phyloP scores from a whole-genome alignment of 768 basidiomycete species.

The Hortiboletus campestris region DNA sequence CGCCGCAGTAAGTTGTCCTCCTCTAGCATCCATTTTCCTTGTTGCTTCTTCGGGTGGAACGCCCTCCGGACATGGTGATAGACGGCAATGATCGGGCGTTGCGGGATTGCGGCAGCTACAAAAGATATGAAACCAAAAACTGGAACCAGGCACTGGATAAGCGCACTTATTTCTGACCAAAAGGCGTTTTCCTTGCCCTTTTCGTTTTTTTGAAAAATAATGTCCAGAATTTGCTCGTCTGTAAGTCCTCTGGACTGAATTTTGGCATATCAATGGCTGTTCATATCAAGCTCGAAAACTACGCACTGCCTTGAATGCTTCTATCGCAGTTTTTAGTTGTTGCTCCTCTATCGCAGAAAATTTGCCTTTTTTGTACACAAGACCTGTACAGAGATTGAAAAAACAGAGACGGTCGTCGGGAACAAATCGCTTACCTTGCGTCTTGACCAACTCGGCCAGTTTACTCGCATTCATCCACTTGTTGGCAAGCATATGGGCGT shows the following conservation, averaged over 20 bases:
- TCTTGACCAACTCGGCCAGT: conserved; percentile 64
- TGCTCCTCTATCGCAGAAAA: conserved; percentile 79
- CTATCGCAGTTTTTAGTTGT: conserved; percentile 62
- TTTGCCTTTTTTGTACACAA: conserved; percentile 87
- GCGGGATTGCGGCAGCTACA: conserved; percentile 65
- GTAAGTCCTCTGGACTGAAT: conserved; percentile 50
- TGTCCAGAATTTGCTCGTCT: conserved; percentile 53
- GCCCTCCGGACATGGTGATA: conserved; percentile 77
- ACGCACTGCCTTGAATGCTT: conserved; percentile 58
- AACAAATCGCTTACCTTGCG: conserved; percentile 49
- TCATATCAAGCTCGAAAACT: background rate
- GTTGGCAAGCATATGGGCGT: conserved; percentile 68
- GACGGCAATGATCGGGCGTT: conserved; percentile 78
- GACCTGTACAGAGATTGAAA: conserved; percentile 43
- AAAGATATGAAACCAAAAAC: conserved; percentile 7
- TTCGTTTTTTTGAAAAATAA: conserved; percentile 68
- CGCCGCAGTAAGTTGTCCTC: conserved; percentile 65
- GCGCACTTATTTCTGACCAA: conserved; percentile 79
- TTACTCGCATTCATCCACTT: conserved; percentile 77
- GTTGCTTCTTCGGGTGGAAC: conserved; percentile 65
- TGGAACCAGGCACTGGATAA: background rate
- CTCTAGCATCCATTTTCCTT: conserved; percentile 65
- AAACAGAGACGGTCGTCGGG: background rate
- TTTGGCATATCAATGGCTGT: conserved; percentile 1
- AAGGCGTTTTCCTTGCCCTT: conserved; percentile 63